Percentiles rank a stretch among this genome's conserved stretches.
Evolutionary conservation across 108 stramenopile genomes (phyloP).

Genomic region (Poteriospumella lacustris): DNA sequence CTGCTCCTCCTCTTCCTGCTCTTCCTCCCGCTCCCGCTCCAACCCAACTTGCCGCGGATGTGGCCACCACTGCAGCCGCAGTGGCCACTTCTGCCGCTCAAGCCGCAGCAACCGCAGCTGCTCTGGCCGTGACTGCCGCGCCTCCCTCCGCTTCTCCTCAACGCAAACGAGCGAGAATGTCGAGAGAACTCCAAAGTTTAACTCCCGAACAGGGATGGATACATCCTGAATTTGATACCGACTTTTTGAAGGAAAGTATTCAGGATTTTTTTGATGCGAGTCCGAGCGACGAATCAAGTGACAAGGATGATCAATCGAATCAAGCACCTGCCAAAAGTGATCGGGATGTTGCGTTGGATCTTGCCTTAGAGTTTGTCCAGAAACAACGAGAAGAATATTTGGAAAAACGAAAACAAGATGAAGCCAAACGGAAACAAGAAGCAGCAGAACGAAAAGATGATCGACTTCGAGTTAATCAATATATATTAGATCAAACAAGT

Average conservation of each 20-base stretch:
- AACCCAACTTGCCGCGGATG: slow-evolving; percentile 6
- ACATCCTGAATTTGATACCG: slow-evolving; percentile 7
- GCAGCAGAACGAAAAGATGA: slow-evolving; percentile 7
- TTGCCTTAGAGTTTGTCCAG: slow-evolving; percentile 7
- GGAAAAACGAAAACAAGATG: slow-evolving; percentile 8
- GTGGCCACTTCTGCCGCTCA: slow-evolving; percentile 5
- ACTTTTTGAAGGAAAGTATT: slow-evolving; percentile 9
- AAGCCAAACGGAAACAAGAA: slow-evolving; percentile 7
- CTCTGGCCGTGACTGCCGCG: slow-evolving; percentile 5
- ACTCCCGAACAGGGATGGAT: slow-evolving; percentile 6
- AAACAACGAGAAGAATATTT: slow-evolving; percentile 9
- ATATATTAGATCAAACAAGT: slow-evolving; percentile 9
- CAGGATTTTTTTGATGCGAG: slow-evolving; percentile 7
- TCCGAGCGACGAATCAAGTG: slow-evolving; percentile 6
- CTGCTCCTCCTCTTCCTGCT: slow-evolving; percentile 6
- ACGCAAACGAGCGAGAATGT: slow-evolving; percentile 6
- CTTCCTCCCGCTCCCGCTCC: slow-evolving; percentile 5
- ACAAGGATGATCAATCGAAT: slow-evolving; percentile 8
- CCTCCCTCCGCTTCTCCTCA: slow-evolving; percentile 5
- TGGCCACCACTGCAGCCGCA: slow-evolving; percentile 5
- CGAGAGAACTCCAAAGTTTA: slow-evolving; percentile 7
- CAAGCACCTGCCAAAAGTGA: slow-evolving; percentile 6
- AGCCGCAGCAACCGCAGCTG: slow-evolving; percentile 5
- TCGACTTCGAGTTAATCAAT: slow-evolving; percentile 8
- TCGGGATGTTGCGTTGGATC: slow-evolving; percentile 6